These are phyloP conservation scores for Lenwebbia sp. DNA, from an alignment of 345 rosid species.

Conservation along the genomic window DNA sequence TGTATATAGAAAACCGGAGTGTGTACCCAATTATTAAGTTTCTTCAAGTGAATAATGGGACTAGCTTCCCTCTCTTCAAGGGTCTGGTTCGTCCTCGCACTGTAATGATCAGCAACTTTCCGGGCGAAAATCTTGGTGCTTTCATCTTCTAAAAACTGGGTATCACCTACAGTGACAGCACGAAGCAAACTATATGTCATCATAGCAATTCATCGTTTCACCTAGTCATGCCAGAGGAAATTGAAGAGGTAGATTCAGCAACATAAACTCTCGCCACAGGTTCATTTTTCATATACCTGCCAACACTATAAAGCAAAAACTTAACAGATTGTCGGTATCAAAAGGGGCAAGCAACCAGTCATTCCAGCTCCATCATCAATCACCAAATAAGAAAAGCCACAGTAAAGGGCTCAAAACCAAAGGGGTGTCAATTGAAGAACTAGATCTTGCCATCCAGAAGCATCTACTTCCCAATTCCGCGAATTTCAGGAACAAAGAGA, in stretches of 20 bases:
- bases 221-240: not conserved
- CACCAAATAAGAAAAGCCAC: not conserved
- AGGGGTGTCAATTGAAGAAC: not conserved
- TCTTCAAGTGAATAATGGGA: constrained; percentile 93
- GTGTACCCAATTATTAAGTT: constrained; percentile 89
- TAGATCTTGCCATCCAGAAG: not conserved
- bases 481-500: not conserved
- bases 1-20: not conserved
- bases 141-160: constrained; percentile 52
- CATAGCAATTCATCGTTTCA: not conserved
- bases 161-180: constrained; percentile 40
- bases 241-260: not conserved
- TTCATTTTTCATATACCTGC: not conserved
- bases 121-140: constrained; percentile 50
- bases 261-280: not conserved
- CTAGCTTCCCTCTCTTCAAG: constrained; percentile 97
- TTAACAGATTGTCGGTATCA: not conserved
- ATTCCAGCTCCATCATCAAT: not conserved
- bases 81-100: constrained; percentile 94
- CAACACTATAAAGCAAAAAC: not conserved
- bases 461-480: not conserved
- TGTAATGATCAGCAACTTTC: constrained; percentile 91
- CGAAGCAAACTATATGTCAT: constrained; percentile 3
- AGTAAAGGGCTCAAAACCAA: not conserved
- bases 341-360: not conserved